Base-by-base conservation (phyloP, 495 filamentous ascomycete species). In the Aspergillus avenaceus region DNA sequence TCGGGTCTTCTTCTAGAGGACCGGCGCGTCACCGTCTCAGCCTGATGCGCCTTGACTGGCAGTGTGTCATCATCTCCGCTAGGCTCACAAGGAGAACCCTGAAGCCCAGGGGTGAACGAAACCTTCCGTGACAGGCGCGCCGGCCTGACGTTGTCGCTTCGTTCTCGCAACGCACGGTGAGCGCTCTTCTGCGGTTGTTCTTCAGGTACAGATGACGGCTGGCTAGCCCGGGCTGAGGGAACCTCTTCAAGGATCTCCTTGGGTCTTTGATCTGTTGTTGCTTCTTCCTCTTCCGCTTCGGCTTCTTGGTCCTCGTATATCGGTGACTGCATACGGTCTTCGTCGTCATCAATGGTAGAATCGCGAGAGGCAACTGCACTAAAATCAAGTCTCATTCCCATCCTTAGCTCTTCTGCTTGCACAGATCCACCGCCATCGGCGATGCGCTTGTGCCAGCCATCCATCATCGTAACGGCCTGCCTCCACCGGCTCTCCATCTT, bases 401-500 rank as follows among this genome's bases (percentile, higher is more conserved):
- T 83, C 66, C 82, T 85, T 44, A 95, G 64, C 61, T 96, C 91
- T 23, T 95, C 90, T 22, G 91, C 75, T 54, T 90, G 85, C 27
- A 96, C 80, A 0, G 88, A 84, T 53, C 86, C 83, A 12, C 91
- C 91, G 47, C 83, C 87, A 44, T 84, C 80, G 3, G 80, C 78
- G 75, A 96, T 89, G 16, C 89, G 78, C 62, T 83, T 85, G 49
- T 91, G 85, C 93, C 95, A 97, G 23, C 87, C 84, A 42, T 96
- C 89, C 79, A 98, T 95, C 76, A 97, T 79, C 25, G 81, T 77
- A 2, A 97, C 81, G 1, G 92, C 87, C 54, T 97, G 92, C 58
- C 81, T 82, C 92, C 93, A 97, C 32, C 92, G 74, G 13, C 73
- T 76, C 66, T 96, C 90, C 86, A 97, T 91, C 64, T 84, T 90